phyloP scores from a whole-genome alignment of 169 alveolate genomes.

The Plasmodium reichenowi region DNA sequence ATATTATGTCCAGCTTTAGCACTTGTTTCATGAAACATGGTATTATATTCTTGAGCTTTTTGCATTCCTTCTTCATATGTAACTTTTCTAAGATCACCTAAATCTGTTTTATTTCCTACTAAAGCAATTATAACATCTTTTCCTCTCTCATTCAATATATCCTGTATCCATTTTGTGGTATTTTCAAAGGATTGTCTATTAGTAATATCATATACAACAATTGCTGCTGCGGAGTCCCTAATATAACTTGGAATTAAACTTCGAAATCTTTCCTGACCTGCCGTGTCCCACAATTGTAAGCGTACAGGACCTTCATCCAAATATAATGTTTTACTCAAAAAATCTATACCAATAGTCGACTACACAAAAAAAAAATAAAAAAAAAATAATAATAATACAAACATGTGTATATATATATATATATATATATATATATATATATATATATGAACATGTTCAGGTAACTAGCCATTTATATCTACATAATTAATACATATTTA shows the following conservation, averaged over 20 bases:
- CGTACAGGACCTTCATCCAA: conserved; percentile 96
- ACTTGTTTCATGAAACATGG: conserved; percentile 96
- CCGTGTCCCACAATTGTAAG: conserved; percentile 99
- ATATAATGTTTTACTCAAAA: conserved; percentile 95
- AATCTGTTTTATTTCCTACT: conserved; percentile 98
- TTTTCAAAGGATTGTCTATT: conserved; percentile 92
- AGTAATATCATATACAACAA: conserved; percentile 96
- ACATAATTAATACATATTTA: not conserved
- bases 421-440: not conserved
- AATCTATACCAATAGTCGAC: conserved; percentile 98
- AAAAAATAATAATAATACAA: conserved; percentile 10
- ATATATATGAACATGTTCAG: not conserved
- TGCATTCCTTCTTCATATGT: conserved; percentile 95
- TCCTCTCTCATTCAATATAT: conserved; percentile 96
- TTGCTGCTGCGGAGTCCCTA: conserved; percentile 97
- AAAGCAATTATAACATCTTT: conserved; percentile 95
- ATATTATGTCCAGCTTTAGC: conserved; percentile 98
- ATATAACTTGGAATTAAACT: conserved; percentile 97
- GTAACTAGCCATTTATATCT: not conserved
- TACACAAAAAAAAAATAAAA: conserved; percentile 9
- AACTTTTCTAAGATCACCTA: conserved; percentile 94
- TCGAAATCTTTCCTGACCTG: conserved; percentile 98
- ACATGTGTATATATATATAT: not conserved
- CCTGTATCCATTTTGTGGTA: conserved; percentile 97
- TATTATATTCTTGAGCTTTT: conserved; percentile 93